These are phyloP conservation scores for Neolecta irregularis DNA, from an alignment of 1,139 yeast genomes.

Conservation along the genomic window DNA sequence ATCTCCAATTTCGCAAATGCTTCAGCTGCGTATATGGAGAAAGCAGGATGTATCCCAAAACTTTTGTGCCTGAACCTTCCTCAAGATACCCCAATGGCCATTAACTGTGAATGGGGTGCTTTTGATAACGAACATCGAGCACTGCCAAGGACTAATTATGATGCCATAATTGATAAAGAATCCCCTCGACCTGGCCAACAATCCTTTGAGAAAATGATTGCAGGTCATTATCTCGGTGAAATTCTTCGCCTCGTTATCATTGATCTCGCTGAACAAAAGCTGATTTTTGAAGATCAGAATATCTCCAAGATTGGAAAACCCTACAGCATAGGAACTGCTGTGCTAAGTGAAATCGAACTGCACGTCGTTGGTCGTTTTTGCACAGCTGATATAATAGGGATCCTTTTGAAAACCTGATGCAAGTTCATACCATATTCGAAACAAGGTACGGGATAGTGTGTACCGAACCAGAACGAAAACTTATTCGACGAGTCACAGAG, in stretches of 20 bases:
- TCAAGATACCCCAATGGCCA: slow-evolving; percentile 66
- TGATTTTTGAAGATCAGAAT: slow-evolving; percentile 57
- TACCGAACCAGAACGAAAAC: slow-evolving; percentile 63
- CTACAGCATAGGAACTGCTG: slow-evolving; percentile 75
- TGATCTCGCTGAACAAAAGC: slow-evolving; percentile 50
- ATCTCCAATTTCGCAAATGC: background rate
- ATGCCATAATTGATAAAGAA: slow-evolving; percentile 58
- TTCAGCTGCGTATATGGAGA: slow-evolving; percentile 66
- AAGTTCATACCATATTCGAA: slow-evolving; percentile 53
- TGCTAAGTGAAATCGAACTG: slow-evolving; percentile 60
- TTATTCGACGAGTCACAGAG: slow-evolving; percentile 72
- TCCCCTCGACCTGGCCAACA: slow-evolving; percentile 97
- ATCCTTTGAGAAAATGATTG: slow-evolving; percentile 90
- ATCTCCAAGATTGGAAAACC: slow-evolving; percentile 41
- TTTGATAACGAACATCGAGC: slow-evolving; percentile 77
- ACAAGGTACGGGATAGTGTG: slow-evolving; percentile 45
- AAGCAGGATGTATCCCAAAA: slow-evolving; percentile 60
- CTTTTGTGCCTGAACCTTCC: slow-evolving; percentile 62
- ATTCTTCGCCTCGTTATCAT: slow-evolving; percentile 64
- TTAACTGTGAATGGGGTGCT: slow-evolving; percentile 97
- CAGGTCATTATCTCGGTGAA: slow-evolving; percentile 94
- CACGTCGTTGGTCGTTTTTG: slow-evolving; percentile 20
- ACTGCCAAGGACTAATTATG: slow-evolving; percentile 84
- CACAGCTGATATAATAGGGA: slow-evolving; percentile 30
- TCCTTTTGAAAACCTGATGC: slow-evolving; percentile 71